Percentiles rank a stretch among this genome's conserved stretches.
Conservation (phyloP, 805 yeast species). For the Blastobotrys muscicola region DNA sequence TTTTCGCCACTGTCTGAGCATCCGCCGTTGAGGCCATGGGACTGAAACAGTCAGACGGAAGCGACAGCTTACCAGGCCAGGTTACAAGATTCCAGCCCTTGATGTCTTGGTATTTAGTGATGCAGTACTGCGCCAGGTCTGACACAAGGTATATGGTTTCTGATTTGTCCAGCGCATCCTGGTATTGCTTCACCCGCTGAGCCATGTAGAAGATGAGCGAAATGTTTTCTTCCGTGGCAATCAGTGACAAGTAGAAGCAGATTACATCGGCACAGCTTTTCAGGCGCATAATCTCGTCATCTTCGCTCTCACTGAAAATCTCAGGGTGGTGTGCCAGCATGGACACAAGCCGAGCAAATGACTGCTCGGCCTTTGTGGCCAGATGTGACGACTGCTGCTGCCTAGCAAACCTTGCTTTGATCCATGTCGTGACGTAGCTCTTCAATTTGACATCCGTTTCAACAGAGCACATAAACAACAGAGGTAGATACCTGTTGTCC, state of each 20-base stretch:
- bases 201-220: slow-evolving; percentile 68
- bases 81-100: slow-evolving; percentile 64
- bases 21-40: slow-evolving; percentile 49
- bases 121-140: slow-evolving; percentile 60
- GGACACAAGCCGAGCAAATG: slow-evolving; percentile 58
- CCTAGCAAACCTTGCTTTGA: slow-evolving; percentile 42
- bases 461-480: slow-evolving; percentile 64
- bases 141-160: slow-evolving; percentile 52
- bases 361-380: slow-evolving; percentile 51
- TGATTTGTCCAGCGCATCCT: slow-evolving; percentile 39
- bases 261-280: slow-evolving; percentile 36
- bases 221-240: slow-evolving; percentile 57
- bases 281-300: slow-evolving; percentile 7
- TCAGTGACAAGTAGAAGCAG: slow-evolving; percentile 46
- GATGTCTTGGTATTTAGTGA: slow-evolving; percentile 47
- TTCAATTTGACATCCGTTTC: slow-evolving; percentile 54
- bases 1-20: slow-evolving; percentile 47
- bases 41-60: slow-evolving; percentile 63
- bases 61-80: slow-evolving; percentile 69
- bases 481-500: slow-evolving; percentile 48
- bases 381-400: slow-evolving; percentile 22
- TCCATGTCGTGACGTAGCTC: slow-evolving; percentile 56
- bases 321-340: slow-evolving; percentile 69
- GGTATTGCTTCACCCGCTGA: slow-evolving; percentile 68
- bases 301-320: slow-evolving; percentile 32